Conservation (phyloP, 345 rosid genomes). For the Brassica nigra region DNA sequence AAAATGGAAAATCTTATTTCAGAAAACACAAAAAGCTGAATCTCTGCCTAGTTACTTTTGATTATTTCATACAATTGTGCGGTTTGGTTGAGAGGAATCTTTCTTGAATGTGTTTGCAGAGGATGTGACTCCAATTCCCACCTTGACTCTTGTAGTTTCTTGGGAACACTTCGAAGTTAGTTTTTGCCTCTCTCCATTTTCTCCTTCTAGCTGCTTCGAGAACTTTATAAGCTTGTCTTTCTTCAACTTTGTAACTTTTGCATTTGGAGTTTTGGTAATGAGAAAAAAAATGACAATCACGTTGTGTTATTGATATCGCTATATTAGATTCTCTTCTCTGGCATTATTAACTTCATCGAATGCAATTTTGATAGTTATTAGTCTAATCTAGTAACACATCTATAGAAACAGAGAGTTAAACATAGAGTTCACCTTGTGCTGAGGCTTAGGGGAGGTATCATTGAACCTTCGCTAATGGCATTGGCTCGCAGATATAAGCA, state of each 20-base stretch:
- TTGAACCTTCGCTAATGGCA: constrained; percentile 75
- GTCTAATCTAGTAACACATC: not conserved
- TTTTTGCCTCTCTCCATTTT: constrained; percentile 17
- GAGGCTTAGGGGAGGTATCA: constrained; percentile 79
- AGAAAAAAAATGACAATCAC: not conserved
- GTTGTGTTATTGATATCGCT: not conserved
- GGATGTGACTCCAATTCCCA: constrained; percentile 85
- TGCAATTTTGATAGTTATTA: not conserved
- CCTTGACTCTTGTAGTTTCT: constrained; percentile 29
- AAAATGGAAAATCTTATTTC: not conserved
- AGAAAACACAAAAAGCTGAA: not conserved
- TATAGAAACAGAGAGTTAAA: too few species aligned
- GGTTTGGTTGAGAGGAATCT: not conserved
- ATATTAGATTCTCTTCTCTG: not conserved
- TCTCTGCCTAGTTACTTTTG: not conserved
- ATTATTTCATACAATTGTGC: not conserved
- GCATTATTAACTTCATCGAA: not conserved
- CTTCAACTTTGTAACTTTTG: constrained; percentile 22
- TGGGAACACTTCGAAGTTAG: constrained; percentile 31
- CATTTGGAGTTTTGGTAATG: constrained; percentile 26
- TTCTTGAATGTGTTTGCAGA: constrained; percentile 47
- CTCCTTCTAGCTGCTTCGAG: constrained; percentile 20
- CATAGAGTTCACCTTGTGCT: constrained; percentile 57
- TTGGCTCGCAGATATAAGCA: constrained; percentile 72
- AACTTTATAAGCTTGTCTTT: constrained; percentile 24